These are phyloP conservation scores for Tuber indicum DNA, from an alignment of 495 filamentous ascomycete species.

Conservation along the genomic window DNA sequence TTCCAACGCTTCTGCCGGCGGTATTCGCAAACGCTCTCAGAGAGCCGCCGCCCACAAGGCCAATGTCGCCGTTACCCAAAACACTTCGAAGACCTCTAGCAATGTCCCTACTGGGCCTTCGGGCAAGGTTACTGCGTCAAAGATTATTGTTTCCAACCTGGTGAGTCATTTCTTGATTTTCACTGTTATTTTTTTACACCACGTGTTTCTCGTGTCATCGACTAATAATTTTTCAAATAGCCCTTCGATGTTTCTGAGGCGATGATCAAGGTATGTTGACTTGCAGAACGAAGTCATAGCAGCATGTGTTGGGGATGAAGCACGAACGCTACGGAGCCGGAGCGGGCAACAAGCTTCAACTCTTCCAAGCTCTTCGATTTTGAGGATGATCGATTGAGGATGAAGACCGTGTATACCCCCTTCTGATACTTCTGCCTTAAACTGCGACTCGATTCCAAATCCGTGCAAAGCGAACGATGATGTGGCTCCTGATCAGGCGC, in stretches of 20 bases:
- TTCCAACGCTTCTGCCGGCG: constrained; percentile 66
- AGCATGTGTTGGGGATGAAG: constrained; percentile 44
- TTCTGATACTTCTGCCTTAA: constrained; percentile 33
- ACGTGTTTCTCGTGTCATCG: neutral
- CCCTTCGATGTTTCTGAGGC: constrained; percentile 88
- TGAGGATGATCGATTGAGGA: constrained; percentile 25
- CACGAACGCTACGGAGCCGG: constrained; percentile 40
- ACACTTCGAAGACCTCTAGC: constrained; percentile 53
- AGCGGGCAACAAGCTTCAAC: constrained; percentile 33
- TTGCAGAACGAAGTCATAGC: constrained; percentile 42
- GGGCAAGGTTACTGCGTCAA: constrained; percentile 62
- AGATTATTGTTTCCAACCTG: constrained; percentile 96
- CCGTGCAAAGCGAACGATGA: constrained; percentile 34
- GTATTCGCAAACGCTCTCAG: constrained; percentile 64
- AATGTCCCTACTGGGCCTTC: constrained; percentile 63
- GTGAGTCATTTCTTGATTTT: constrained; percentile 51
- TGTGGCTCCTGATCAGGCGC: constrained; percentile 15
- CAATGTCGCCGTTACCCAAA: constrained; percentile 47
- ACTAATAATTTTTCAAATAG: constrained; percentile 55
- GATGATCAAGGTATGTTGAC: constrained; percentile 99
- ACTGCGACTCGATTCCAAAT: constrained; percentile 31
- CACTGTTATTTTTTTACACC: neutral
- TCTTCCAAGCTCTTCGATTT: constrained; percentile 22
- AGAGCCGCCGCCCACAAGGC: constrained; percentile 40
- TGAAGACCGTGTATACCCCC: constrained; percentile 22